These are phyloP conservation scores for Aspergillus sclerotioniger DNA, from an alignment of 495 filamentous ascomycete species.

Conservation along the genomic window DNA sequence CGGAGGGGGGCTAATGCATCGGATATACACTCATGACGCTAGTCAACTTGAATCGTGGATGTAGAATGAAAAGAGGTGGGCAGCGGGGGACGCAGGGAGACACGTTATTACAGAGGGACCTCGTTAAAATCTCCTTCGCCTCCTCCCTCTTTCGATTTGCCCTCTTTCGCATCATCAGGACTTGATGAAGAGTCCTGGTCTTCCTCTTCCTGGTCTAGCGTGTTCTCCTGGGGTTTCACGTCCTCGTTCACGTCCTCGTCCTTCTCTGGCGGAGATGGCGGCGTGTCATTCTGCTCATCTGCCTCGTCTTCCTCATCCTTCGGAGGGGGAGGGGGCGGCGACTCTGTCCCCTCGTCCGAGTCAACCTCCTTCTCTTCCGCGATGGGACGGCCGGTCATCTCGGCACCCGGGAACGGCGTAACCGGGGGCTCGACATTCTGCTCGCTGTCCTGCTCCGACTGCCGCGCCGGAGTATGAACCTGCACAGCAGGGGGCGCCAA, in stretches of 20 bases:
- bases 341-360: constrained; percentile 29
- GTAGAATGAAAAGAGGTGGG: not conserved
- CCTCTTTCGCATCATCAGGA: constrained; percentile 20
- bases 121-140: constrained; percentile 43
- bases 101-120: constrained; percentile 34
- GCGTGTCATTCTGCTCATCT: not conserved
- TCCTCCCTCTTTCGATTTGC: constrained; percentile 32
- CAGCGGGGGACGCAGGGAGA: constrained; percentile 4
- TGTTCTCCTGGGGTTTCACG: constrained; percentile 14
- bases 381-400: constrained; percentile 33
- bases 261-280: not conserved
- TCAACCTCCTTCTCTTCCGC: constrained; percentile 31
- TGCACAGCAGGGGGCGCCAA: constrained; percentile 12
- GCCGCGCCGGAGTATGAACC: constrained; percentile 15
- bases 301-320: constrained; percentile 30
- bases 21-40: constrained; percentile 10
- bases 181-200: constrained; percentile 23
- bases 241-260: not conserved
- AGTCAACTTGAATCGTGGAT: constrained; percentile 6
- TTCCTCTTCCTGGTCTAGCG: not conserved
- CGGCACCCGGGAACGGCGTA: constrained; percentile 44
- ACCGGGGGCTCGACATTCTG: constrained; percentile 31
- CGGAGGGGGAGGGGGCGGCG: constrained; percentile 34
- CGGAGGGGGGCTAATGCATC: not conserved
- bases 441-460: constrained; percentile 20